phyloP scores from a whole-genome alignment of 2,329 filamentous ascomycete species.

The Dactylellina haptotyla region DNA sequence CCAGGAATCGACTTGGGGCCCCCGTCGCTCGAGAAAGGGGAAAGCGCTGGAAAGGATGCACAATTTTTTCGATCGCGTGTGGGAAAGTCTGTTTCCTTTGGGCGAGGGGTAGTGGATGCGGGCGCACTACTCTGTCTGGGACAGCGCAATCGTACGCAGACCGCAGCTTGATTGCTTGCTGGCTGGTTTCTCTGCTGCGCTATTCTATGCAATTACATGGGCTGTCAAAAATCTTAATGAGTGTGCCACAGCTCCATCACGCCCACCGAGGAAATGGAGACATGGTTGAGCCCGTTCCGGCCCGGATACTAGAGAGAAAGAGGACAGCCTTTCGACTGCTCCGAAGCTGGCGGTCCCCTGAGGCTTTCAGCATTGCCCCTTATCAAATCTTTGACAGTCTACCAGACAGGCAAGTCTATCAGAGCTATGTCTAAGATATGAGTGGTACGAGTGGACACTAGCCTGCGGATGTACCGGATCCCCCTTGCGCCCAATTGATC shows the following conservation, averaged over 20 bases:
- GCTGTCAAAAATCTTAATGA: slow-evolving; percentile 13
- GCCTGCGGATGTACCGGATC: slow-evolving; percentile 52
- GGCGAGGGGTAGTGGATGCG: no score
- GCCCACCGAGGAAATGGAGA: not conserved
- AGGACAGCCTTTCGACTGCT: not conserved
- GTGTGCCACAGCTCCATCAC: slow-evolving; percentile 16
- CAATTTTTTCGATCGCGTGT: slow-evolving; percentile 40
- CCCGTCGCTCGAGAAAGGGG: slow-evolving; percentile 52
- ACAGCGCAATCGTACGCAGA: not conserved
- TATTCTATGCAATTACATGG: not conserved
- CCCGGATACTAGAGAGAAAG: slow-evolving; percentile 44
- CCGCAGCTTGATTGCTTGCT: not conserved
- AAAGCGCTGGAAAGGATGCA: slow-evolving; percentile 37
- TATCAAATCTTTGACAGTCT: slow-evolving; percentile 36
- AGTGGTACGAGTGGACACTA: not conserved
- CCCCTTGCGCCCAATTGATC: slow-evolving; percentile 49
- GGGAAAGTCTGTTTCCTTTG: slow-evolving; percentile 26
- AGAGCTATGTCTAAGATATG: slow-evolving; percentile 1
- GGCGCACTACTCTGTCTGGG: not conserved
- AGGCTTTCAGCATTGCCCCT: slow-evolving; percentile 44
- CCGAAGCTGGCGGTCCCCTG: slow-evolving; percentile 25
- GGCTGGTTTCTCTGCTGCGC: not conserved
- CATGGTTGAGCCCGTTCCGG: slow-evolving; percentile 45
- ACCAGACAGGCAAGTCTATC: slow-evolving; percentile 51
- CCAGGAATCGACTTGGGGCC: slow-evolving; percentile 29